Percentiles rank a stretch among this genome's conserved stretches.
Conservation (phyloP, 768 basidiomycete species). For the Lentinula lateritia region DNA sequence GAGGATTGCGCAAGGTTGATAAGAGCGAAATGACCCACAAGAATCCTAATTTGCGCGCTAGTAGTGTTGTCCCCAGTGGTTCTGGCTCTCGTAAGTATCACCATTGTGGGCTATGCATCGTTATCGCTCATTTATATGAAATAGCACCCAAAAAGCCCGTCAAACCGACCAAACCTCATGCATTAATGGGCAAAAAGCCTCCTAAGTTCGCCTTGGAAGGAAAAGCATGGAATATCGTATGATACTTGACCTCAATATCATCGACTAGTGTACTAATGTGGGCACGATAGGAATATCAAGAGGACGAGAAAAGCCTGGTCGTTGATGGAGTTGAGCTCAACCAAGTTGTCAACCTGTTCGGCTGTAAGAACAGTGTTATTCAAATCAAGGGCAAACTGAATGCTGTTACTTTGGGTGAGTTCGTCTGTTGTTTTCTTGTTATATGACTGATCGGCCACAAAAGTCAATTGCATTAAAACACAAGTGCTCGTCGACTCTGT, state of each 20-base stretch:
- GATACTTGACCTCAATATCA: slow-evolving; percentile 16
- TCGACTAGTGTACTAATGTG: not conserved
- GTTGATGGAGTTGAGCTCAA: slow-evolving; percentile 73
- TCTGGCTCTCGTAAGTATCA: slow-evolving; percentile 22
- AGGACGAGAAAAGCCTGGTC: slow-evolving; percentile 66
- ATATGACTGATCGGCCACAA: not conserved
- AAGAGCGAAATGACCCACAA: slow-evolving; percentile 99
- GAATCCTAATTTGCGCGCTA: slow-evolving; percentile 82
- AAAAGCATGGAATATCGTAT: slow-evolving; percentile 89
- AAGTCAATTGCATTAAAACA: slow-evolving; percentile 87
- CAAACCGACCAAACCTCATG: slow-evolving; percentile 80
- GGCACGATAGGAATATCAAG: slow-evolving; percentile 76
- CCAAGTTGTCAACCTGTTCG: slow-evolving; percentile 85
- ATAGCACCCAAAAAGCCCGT: slow-evolving; percentile 56
- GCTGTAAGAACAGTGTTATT: slow-evolving; percentile 82
- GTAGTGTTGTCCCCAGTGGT: slow-evolving; percentile 39
- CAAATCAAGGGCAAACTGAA: slow-evolving; percentile 92
- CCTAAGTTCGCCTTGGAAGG: slow-evolving; percentile 86
- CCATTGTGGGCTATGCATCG: too few species aligned
- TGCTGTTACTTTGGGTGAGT: slow-evolving; percentile 77
- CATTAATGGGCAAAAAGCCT: slow-evolving; percentile 86
- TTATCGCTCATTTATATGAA: not conserved
- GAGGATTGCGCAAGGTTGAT: slow-evolving; percentile 88
- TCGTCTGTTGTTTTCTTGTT: slow-evolving; percentile 17
- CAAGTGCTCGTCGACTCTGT: slow-evolving; percentile 87